Evolutionary conservation across 495 filamentous ascomycete species (phyloP).

Genomic region (Hypoxylon fuscum): DNA sequence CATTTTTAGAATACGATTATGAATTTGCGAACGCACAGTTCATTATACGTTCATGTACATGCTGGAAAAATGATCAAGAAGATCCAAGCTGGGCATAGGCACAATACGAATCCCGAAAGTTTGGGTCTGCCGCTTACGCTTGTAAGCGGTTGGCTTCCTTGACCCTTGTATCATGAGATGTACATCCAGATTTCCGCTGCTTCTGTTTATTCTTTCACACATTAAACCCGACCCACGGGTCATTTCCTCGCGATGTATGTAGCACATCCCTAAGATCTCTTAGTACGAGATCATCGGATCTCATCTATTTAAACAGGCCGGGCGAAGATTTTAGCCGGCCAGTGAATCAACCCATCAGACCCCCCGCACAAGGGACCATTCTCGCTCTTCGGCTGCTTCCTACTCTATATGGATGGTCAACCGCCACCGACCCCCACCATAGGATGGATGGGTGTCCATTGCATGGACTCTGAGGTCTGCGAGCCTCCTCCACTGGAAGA

Average conservation of each 20-base stretch:
- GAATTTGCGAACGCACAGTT: background rate
- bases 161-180: constrained; percentile 6
- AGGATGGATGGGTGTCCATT: constrained; percentile 21
- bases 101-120: constrained; percentile 18
- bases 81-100: constrained; percentile 1
- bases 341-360: constrained; percentile 6
- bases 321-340: constrained; percentile 17
- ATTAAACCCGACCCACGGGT: too few species aligned
- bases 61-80: background rate
- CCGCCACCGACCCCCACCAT: constrained; percentile 34
- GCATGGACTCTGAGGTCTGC: constrained; percentile 5
- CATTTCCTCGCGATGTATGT: background rate
- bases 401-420: constrained; percentile 28
- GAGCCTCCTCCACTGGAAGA: constrained; percentile 26
- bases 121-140: constrained; percentile 13
- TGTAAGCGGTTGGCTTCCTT: constrained; percentile 3
- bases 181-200: too few species aligned
- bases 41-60: constrained; percentile 1
- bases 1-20: background rate
- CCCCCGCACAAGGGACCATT: constrained; percentile 10
- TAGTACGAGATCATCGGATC: constrained; percentile 13
- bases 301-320: constrained; percentile 27
- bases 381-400: constrained; percentile 21
- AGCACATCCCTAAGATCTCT: background rate
- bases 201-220: too few species aligned